Conservation (phyloP, 805 yeast genomes). For the Metschnikowia rubicola region DNA sequence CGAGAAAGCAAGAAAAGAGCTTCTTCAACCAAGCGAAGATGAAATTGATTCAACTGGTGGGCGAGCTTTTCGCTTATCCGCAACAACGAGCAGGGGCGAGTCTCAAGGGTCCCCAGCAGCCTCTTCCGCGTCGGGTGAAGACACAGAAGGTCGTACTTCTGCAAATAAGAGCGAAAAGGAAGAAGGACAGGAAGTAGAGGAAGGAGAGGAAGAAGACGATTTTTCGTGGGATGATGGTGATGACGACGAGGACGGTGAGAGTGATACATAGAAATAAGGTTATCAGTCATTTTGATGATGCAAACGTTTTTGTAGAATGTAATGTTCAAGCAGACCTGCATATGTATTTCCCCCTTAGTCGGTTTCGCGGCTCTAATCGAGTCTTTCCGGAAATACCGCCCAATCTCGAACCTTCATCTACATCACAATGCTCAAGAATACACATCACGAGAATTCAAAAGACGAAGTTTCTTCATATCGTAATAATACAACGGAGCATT, state of each 20-base stretch:
- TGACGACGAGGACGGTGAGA: background rate
- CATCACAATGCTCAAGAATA: no score
- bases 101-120: background rate
- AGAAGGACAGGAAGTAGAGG: slow-evolving; percentile 52
- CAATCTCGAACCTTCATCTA: no score
- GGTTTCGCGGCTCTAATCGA: no score
- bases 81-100: slow-evolving; percentile 23
- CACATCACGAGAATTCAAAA: no score
- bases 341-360: no score
- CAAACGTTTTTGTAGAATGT: background rate
- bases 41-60: no score
- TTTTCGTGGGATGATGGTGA: slow-evolving; percentile 9
- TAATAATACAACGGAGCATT: no score
- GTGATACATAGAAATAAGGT: no score
- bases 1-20: slow-evolving; percentile 63
- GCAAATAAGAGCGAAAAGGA: slow-evolving; percentile 13
- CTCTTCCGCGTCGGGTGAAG: background rate
- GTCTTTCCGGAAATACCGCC: no score
- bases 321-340: no score
- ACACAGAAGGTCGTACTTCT: background rate
- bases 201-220: slow-evolving; percentile 33
- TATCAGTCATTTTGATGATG: no score
- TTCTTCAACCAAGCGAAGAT: slow-evolving; percentile 35
- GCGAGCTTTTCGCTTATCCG: background rate
- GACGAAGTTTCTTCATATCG: no score